A percentile compares a stretch with the other conserved stretches of the same genome.
Evolutionary conservation across 768 basidiomycete species (phyloP).

Genomic region (Lactarius sanguifluus): DNA sequence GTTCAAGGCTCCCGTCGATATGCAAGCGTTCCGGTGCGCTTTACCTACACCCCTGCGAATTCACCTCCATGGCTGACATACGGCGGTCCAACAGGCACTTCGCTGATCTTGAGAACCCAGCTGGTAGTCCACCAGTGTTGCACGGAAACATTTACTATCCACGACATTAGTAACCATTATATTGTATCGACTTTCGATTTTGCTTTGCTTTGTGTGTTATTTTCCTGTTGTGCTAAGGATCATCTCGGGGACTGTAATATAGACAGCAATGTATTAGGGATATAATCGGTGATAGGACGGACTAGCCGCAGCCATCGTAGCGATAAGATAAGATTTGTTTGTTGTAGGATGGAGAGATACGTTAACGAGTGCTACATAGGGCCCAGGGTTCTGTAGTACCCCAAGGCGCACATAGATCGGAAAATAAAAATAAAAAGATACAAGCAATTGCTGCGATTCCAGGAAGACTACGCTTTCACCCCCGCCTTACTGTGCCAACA

Average conservation of each 20-base stretch:
- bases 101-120: conserved; percentile 19
- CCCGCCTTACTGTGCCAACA: conserved; percentile 2
- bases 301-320: no score
- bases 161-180: neutral
- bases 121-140: conserved; percentile 21
- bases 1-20: conserved; percentile 82
- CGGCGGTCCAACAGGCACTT: conserved; percentile 7
- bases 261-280: neutral
- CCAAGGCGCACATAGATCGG: no score
- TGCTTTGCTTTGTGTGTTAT: neutral
- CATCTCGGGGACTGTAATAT: neutral
- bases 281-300: neutral
- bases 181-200: neutral
- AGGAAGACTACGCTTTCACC: neutral
- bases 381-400: no score
- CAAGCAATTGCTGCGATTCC: neutral
- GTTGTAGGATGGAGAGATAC: no score
- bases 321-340: no score
- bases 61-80: conserved; percentile 11
- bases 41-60: conserved; percentile 10
- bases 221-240: neutral
- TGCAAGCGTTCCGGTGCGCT: conserved; percentile 67
- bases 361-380: no score
- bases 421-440: no score
- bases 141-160: conserved; percentile 14